phyloP scores from a whole-genome alignment of 2,329 filamentous ascomycete genomes.

The Fusarium stilboides region DNA sequence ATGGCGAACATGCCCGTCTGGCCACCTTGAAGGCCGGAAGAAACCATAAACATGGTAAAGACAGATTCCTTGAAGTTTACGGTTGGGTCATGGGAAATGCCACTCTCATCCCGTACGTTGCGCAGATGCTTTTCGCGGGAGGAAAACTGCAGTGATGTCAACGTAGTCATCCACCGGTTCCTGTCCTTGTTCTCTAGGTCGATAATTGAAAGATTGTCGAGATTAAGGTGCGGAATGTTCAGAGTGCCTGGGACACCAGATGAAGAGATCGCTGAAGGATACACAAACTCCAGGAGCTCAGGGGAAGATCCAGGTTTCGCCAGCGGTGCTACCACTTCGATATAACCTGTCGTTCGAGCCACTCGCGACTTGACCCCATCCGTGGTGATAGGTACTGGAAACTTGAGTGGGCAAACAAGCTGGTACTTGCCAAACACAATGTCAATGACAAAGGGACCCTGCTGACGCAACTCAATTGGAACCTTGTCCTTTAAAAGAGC shows the following conservation, averaged over 20 bases:
- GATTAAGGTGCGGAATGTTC: conserved; percentile 60
- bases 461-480: conserved; percentile 57
- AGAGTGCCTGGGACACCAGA: conserved; percentile 54
- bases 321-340: conserved; percentile 60
- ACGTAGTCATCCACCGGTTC: conserved; percentile 58
- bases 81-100: conserved; percentile 53
- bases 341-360: conserved; percentile 60
- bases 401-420: conserved; percentile 55
- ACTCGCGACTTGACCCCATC: conserved; percentile 57
- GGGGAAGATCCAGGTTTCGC: conserved; percentile 45
- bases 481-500: conserved; percentile 57
- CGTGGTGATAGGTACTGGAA: conserved; percentile 58
- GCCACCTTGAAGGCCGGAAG: conserved; percentile 62
- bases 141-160: conserved; percentile 60
- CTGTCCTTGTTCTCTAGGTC: conserved; percentile 55
- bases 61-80: conserved; percentile 66
- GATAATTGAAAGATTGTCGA: conserved; percentile 62
- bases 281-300: conserved; percentile 55
- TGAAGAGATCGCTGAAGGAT: conserved; percentile 53
- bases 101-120: conserved; percentile 41
- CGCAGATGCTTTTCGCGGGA: conserved; percentile 58
- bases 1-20: conserved; percentile 63
- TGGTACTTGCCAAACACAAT: conserved; percentile 56
- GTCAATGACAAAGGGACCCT: conserved; percentile 59
- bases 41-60: conserved; percentile 63